These are phyloP conservation scores for Candida namnaoensis DNA, from an alignment of 805 yeast genomes.

Conservation along the genomic window DNA sequence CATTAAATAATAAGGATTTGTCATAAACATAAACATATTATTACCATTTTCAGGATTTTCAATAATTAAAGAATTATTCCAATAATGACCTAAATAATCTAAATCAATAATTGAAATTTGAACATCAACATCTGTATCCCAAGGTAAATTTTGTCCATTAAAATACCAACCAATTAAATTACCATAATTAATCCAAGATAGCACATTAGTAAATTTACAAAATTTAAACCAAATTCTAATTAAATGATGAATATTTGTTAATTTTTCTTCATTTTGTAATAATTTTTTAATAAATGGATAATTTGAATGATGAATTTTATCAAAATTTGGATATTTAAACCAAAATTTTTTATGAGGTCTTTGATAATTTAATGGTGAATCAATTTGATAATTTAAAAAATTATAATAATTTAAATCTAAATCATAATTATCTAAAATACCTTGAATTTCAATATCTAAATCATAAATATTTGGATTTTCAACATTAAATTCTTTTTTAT, in stretches of 20 bases:
- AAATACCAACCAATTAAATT: slow-evolving; percentile 54
- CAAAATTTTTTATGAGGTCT: slow-evolving; percentile 6
- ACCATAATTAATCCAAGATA: slow-evolving; percentile 63
- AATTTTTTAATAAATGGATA: slow-evolving; percentile 22
- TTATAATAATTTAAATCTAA: slow-evolving; percentile 3
- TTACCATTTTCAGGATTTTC: slow-evolving; percentile 27
- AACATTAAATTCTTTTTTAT: too few relatives aligned
- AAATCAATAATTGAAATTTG: slow-evolving; percentile 43
- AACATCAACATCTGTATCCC: slow-evolving; percentile 57
- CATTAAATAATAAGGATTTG: slow-evolving; percentile 25
- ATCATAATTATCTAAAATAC: too few relatives aligned
- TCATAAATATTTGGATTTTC: too few relatives aligned
- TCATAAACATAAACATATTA: slow-evolving; percentile 24
- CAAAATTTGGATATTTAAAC: slow-evolving; percentile 4
- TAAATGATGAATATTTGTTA: slow-evolving; percentile 33
- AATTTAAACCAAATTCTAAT: slow-evolving; percentile 47
- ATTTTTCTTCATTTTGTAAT: slow-evolving; percentile 19
- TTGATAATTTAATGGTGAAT: slow-evolving; percentile 2
- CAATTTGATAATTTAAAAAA: slow-evolving; percentile 5
- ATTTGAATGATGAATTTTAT: slow-evolving; percentile 20
- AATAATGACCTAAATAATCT: slow-evolving; percentile 31
- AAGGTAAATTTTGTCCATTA: slow-evolving; percentile 48
- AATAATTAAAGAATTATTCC: slow-evolving; percentile 40
- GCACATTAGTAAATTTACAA: slow-evolving; percentile 28
- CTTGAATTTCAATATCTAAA: too few relatives aligned